Evolutionary conservation across 306 rosid species (phyloP), one percentile per base, ranked within the genome.

Genomic region (Dryas drummondii): DNA sequence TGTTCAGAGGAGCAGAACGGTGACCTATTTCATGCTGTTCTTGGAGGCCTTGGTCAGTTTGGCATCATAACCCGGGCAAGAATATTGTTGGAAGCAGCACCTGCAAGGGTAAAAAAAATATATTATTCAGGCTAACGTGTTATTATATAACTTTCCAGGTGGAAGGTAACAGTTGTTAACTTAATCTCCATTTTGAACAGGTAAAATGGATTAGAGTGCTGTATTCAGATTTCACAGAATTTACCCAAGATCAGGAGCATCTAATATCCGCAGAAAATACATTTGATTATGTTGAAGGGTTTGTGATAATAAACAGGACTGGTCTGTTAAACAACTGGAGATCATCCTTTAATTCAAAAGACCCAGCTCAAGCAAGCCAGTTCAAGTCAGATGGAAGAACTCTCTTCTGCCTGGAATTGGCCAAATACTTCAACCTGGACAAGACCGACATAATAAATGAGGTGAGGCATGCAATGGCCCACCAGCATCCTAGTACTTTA

Each of bases 41-140:
- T 96, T 75, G 99, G 99, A 59, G 99, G 99, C 48, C 94, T 96
- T 26, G 99, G 99, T 50, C 97, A 96, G 73, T 96, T 96, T 74
- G 99, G 99, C 74, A 92, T 96, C 60, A 92, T 96, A 78, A 96
- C 98, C 17, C 72, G 88, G 4, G 99, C 99, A 12, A 87, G 92
- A 79, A 87, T 96, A 84, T 68, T 81, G 11, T 84, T 96, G 47
- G 98, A 96, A 78, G 88, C 87, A 81, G 98, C 99, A 58, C 99
- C 98, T 74, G 17, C 83, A 66, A 89, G 80, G 98, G 82, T 81
- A 84, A 86, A 72, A 58, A 26, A 68, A 40, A 61, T 27, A n/a
- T 66, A 32, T 56, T 50, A 69, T 44, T 66, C 13, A 26, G 62
- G 5, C 71, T 65, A 60, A 52, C 9, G 40, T 66, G 46, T 51